Evolutionary conservation across 202 grass and related monocot genomes (phyloP), one percentile per base, ranked within the genome.

Genomic region (Schoenoplectus tabernaemontani): DNA sequence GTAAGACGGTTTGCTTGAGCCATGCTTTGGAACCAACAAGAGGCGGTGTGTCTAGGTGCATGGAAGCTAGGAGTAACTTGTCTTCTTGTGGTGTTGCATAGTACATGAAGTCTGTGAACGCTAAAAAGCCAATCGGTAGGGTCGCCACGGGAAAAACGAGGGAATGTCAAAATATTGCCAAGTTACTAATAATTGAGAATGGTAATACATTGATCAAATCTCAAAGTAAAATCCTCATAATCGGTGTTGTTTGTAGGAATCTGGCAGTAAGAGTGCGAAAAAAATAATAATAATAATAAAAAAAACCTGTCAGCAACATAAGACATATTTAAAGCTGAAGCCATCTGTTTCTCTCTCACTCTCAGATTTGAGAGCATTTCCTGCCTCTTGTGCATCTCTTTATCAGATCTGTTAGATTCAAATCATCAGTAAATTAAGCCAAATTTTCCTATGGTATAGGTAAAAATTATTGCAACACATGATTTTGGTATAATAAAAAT

Each of bases 311-410:
- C 88, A 41, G 87, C 86, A 42, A 86, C 85, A 81, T 93, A 94
- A 51, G 91, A 91, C 86, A 87, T 89, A 57, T 94, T 94, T 84
- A 95, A 91, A 77, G 84, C 59, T 26, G 78, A 44, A 0, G 86
- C 86, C 91, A 98, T 90, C 64, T 98, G 87, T 39, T 90, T 92
- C 81, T 87, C 88, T 88, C 72, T 98, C 41, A 83, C 88, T 81
- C 86, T 90, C 82, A 98, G 83, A 82, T 81, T 86, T 3, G 88
- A 88, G 48, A 97, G 89, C 81, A 84, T 81, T 51, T 90, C 95
- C 53, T 89, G 84, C 61, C 89, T 86, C 62, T 90, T 90, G 85
- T 90, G 82, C 75, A 94, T 79, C 86, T 98, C 95, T 66, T 90
- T 92, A 70, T 92, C 84, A 1, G 86, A 85, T 75, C 88, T 93